phyloP scores from a whole-genome alignment of 176 grass and related monocot genomes.

The Cenchrus americanus region DNA sequence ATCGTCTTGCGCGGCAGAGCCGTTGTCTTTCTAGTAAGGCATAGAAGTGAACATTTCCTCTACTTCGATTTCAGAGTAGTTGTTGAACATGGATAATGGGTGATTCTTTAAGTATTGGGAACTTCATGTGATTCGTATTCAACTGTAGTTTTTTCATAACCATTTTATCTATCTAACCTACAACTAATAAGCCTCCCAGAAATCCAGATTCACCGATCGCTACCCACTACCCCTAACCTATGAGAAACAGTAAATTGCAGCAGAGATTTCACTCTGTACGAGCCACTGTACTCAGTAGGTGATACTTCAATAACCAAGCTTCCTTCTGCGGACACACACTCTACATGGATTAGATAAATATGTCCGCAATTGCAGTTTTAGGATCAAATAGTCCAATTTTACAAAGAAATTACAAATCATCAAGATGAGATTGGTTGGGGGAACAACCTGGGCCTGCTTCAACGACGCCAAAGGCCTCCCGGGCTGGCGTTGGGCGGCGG shows the following conservation, averaged over 20 bases:
- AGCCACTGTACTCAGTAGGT: neutral
- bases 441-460: conserved; percentile 71
- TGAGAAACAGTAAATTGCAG: neutral
- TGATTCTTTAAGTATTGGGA: neutral
- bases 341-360: neutral
- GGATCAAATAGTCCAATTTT: conserved; percentile 7
- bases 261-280: neutral
- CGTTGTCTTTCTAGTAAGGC: no score
- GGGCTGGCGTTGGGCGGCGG: conserved; percentile 54
- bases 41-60: neutral
- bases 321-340: neutral
- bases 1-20: no score
- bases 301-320: no score
- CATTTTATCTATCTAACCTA: neutral
- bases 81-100: neutral
- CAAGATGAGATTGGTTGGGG: neutral
- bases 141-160: neutral
- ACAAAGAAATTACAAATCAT: neutral
- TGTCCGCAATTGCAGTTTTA: neutral
- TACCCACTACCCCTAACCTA: neutral
- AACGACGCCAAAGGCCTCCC: conserved; percentile 68
- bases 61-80: conserved; percentile 4
- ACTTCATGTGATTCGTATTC: neutral
- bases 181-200: neutral
- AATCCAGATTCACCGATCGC: neutral